These are phyloP conservation scores for Dioscorea dumetorum DNA, from an alignment of 106 monocot genomes.

Conservation along the genomic window DNA sequence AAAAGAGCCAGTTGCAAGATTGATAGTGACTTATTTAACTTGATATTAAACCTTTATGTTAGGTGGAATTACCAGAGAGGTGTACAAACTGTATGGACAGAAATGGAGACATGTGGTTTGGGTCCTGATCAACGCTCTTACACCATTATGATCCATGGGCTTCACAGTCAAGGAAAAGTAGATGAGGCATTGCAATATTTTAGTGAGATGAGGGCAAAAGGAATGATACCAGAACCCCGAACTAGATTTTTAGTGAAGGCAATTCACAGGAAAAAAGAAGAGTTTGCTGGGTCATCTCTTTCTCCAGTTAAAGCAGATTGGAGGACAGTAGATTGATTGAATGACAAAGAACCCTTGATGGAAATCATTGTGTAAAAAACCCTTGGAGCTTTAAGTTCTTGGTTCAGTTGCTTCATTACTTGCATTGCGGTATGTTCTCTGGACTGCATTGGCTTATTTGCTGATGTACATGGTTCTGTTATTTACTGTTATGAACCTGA, in stretches of 20 bases:
- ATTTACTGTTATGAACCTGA: too few species aligned
- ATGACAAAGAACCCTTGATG: too few species aligned
- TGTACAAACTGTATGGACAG: slow-evolving; percentile 38
- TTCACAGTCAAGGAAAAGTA: slow-evolving; percentile 38
- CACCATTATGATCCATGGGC: slow-evolving; percentile 68
- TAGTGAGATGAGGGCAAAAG: slow-evolving; percentile 56
- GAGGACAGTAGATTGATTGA: too few species aligned
- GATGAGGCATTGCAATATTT: slow-evolving; percentile 55
- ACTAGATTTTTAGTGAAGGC: slow-evolving; percentile 61
- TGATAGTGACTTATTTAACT: slow-evolving; percentile 51
- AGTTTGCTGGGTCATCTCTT: not conserved
- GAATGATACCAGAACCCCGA: slow-evolving; percentile 59
- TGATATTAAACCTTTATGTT: slow-evolving; percentile 59
- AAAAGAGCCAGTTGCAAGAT: slow-evolving; percentile 36
- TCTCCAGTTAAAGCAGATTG: too few species aligned
- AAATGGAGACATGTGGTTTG: slow-evolving; percentile 63
- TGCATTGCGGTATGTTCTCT: too few species aligned
- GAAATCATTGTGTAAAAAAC: too few species aligned
- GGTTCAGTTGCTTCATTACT: too few species aligned
- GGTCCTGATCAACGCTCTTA: slow-evolving; percentile 86
- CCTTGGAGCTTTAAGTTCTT: too few species aligned
- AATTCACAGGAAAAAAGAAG: slow-evolving; percentile 31
- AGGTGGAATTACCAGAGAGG: slow-evolving; percentile 50
- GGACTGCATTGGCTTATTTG: too few species aligned
- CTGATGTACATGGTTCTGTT: too few species aligned